Base-by-base conservation (phyloP, 345 rosid genomes). In the Acer saccharum region DNA sequence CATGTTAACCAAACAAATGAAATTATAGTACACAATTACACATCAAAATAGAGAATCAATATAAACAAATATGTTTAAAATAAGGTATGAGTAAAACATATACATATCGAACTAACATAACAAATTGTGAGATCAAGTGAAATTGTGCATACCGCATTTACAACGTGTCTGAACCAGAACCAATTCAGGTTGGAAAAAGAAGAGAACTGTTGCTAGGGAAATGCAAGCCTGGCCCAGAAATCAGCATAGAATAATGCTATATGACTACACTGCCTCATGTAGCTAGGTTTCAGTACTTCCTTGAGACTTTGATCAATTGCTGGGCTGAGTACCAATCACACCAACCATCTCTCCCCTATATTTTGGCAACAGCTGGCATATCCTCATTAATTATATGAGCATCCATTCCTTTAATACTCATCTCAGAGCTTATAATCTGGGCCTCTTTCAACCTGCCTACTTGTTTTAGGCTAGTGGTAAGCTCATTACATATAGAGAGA, bases 91-190 rank as follows among this genome's bases (percentile, higher is more conserved):
- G n/a, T n/a, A n/a, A n/a, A n/a, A n/a, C n/a, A n/a, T n/a, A n/a
- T n/a, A n/a, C n/a, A n/a, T n/a, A n/a, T n/a, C 50, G 50, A 44
- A 44, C 12, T 44, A 44, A 2, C 10, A 9, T 41, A 44, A 44
- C 50, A 44, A 68, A 68, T 10, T 43, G 32, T 1, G 52, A 10
- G 14, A 68, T 20, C 39, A 18, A 66, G 69, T 46, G 21, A 50
- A 29, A 10, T 58, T 41, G 8, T 25, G 20, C 20, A 32, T 86
- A 91, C 93, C 92, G 64, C 86, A 88, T 63, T 82, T 84, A 91
- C 92, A 89, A 52, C 86, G 83, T 76, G 90, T 81, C 73, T 84
- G 90, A 84, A 83, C 87, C 61, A 86, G 92, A 74, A 86, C 88
- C 60, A 88, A 75, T 13, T 86, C 79, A 4, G 89, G 86, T 87